These are phyloP conservation scores for Phytopythium boreale DNA, from an alignment of 352 stramenopile genomes.

Conservation along the genomic window DNA sequence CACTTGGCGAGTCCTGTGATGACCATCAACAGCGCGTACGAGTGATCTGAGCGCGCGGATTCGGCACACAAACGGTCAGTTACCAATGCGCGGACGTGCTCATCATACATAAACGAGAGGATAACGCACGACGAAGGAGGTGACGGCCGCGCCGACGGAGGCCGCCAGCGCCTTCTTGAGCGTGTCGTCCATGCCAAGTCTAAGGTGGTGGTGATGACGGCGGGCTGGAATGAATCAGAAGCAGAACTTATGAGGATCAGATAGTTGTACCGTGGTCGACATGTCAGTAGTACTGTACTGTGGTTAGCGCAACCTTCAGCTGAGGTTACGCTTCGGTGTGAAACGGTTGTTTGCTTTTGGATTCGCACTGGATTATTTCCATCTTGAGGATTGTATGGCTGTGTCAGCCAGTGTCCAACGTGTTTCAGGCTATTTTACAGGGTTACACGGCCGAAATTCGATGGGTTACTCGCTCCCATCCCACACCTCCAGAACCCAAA, in stretches of 20 bases:
- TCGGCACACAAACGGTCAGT: not conserved
- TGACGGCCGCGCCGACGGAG: slow-evolving; percentile 65
- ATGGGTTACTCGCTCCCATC: too few relatives aligned
- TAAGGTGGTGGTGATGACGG: not conserved
- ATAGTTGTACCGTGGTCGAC: not conserved
- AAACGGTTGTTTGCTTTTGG: not conserved
- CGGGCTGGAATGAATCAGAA: not conserved
- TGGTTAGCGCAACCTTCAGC: not conserved
- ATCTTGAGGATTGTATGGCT: not conserved
- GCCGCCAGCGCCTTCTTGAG: slow-evolving; percentile 62
- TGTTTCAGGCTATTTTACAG: too few relatives aligned
- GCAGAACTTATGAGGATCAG: too few relatives aligned
- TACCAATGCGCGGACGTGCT: not conserved
- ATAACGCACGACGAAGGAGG: slow-evolving; percentile 55
- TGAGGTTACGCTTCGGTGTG: not conserved
- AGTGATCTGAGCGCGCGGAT: slow-evolving; percentile 40
- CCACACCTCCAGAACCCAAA: too few relatives aligned
- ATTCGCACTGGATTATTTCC: not conserved
- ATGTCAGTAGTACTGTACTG: too few relatives aligned
- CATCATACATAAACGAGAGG: not conserved
- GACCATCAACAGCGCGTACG: slow-evolving; percentile 32
- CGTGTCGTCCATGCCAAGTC: slow-evolving; percentile 51
- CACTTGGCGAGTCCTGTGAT: not conserved
- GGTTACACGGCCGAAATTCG: too few relatives aligned
- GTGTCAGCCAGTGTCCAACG: too few relatives aligned